A percentile compares a stretch with the other conserved stretches of the same genome.
phyloP scores from a whole-genome alignment of 306 rosid genomes.

The Pyrus betulifolia region DNA sequence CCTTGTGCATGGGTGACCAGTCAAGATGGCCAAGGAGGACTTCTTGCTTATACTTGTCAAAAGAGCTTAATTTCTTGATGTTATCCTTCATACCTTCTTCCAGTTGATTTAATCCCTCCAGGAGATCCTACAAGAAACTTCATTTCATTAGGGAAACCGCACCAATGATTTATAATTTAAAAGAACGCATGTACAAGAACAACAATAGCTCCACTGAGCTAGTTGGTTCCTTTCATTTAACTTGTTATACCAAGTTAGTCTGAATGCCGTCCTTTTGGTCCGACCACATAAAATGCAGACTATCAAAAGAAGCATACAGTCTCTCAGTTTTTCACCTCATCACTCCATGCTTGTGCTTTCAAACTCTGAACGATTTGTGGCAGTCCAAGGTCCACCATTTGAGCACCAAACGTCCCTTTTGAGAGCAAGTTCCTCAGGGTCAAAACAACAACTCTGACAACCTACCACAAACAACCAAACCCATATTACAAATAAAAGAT shows the following conservation, averaged over 20 bases:
- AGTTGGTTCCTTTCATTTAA: constrained; percentile 5
- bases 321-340: constrained; percentile 64
- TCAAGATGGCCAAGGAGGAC: constrained; percentile 92
- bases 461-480: constrained; percentile 48
- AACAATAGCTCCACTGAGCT: background rate
- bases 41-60: constrained; percentile 91
- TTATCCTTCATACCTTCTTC: constrained; percentile 86
- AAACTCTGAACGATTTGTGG: constrained; percentile 90
- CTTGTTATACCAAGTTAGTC: background rate
- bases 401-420: constrained; percentile 87
- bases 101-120: constrained; percentile 78
- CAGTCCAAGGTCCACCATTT: constrained; percentile 92
- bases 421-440: constrained; percentile 80
- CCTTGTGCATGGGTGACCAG: constrained; percentile 99
- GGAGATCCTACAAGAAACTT: constrained; percentile 57
- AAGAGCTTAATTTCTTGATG: constrained; percentile 84
- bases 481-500: constrained; percentile 17
- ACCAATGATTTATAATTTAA: background rate
- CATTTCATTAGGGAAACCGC: constrained; percentile 9
- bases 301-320: constrained; percentile 8
- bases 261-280: background rate
- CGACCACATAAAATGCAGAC: constrained; percentile 1
- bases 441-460: constrained; percentile 91
- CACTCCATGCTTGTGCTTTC: constrained; percentile 99
- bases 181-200: background rate